These are phyloP conservation scores for Ogataea saltuana DNA, from an alignment of 805 yeast genomes.

Conservation along the genomic window DNA sequence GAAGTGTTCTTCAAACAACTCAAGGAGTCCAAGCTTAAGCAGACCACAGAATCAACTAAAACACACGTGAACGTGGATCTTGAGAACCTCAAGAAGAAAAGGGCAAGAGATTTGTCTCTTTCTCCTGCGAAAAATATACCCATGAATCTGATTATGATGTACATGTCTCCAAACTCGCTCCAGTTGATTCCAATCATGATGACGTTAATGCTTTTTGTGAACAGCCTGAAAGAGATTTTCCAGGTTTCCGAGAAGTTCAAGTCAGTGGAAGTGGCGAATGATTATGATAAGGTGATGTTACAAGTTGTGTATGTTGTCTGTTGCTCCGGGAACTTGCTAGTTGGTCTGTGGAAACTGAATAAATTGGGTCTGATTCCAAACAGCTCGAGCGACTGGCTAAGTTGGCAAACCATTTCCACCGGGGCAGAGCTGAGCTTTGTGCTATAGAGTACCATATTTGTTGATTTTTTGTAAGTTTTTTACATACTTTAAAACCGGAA, in stretches of 20 bases:
- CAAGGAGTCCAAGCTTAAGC: slow-evolving; percentile 16
- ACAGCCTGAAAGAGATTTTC: slow-evolving; percentile 73
- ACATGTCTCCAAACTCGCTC: slow-evolving; percentile 87
- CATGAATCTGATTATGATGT: slow-evolving; percentile 86
- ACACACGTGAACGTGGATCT: slow-evolving; percentile 24
- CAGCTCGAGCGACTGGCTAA: slow-evolving; percentile 85
- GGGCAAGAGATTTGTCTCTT: slow-evolving; percentile 84
- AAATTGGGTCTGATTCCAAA: slow-evolving; percentile 91
- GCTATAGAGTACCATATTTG: slow-evolving; percentile 7
- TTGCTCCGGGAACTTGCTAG: slow-evolving; percentile 56
- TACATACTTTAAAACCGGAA: slow-evolving; percentile 1
- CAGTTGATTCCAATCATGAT: slow-evolving; percentile 91
- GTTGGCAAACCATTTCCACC: slow-evolving; percentile 62
- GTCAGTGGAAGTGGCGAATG: slow-evolving; percentile 21
- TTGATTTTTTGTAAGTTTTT: background rate
- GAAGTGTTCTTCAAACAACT: slow-evolving; percentile 21
- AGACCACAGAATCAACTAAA: background rate
- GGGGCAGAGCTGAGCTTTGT: slow-evolving; percentile 33
- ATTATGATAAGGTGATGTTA: slow-evolving; percentile 27
- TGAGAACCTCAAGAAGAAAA: slow-evolving; percentile 49
- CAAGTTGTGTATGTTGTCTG: slow-evolving; percentile 35
- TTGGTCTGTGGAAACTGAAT: slow-evolving; percentile 84
- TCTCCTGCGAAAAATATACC: slow-evolving; percentile 85
- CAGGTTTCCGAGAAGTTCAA: slow-evolving; percentile 57
- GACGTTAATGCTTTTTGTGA: slow-evolving; percentile 79